A percentile compares a stretch with the other conserved stretches of the same genome.
phyloP scores from a whole-genome alignment of 495 filamentous ascomycete genomes.

The Neurospora sp. region DNA sequence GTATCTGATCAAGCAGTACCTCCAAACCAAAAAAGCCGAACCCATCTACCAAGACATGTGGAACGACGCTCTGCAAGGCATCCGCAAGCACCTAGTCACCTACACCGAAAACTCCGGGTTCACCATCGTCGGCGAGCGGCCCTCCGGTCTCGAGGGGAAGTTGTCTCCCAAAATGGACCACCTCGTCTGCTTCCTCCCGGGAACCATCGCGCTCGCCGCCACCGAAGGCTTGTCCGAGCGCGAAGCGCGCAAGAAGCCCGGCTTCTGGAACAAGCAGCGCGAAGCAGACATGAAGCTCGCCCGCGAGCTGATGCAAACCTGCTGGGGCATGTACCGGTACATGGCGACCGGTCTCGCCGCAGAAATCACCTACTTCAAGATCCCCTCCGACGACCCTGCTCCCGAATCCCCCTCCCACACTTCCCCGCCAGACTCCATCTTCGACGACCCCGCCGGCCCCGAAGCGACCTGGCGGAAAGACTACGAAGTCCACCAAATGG shows the following conservation, averaged over 20 bases:
- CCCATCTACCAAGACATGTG: slow-evolving; percentile 85
- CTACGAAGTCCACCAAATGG: slow-evolving; percentile 60
- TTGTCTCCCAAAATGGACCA: slow-evolving; percentile 95
- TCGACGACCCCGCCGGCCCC: slow-evolving; percentile 21
- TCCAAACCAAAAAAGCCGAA: slow-evolving; percentile 83
- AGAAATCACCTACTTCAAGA: slow-evolving; percentile 84
- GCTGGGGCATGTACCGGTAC: slow-evolving; percentile 89
- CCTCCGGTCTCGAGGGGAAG: slow-evolving; percentile 51
- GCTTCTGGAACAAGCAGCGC: slow-evolving; percentile 62
- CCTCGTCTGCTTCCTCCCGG: slow-evolving; percentile 93
- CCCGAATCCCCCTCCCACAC: slow-evolving; percentile 42
- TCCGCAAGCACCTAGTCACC: slow-evolving; percentile 83
- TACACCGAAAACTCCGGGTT: slow-evolving; percentile 73
- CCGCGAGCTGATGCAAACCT: slow-evolving; percentile 86
- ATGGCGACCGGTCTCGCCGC: slow-evolving; percentile 82
- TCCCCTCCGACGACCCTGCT: slow-evolving; percentile 52
- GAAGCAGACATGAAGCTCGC: slow-evolving; percentile 82
- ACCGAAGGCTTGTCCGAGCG: slow-evolving; percentile 67
- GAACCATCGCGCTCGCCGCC: slow-evolving; percentile 81
- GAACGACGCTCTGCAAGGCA: slow-evolving; percentile 72
- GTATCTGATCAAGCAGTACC: slow-evolving; percentile 93
- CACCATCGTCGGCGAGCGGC: slow-evolving; percentile 80
- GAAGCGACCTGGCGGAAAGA: slow-evolving; percentile 58
- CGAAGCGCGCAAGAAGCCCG: slow-evolving; percentile 56
- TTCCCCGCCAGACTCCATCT: slow-evolving; percentile 24